A percentile compares a stretch with the other conserved stretches of the same genome.
phyloP scores from a whole-genome alignment of 345 rosid species.

The Brassica cretica region DNA sequence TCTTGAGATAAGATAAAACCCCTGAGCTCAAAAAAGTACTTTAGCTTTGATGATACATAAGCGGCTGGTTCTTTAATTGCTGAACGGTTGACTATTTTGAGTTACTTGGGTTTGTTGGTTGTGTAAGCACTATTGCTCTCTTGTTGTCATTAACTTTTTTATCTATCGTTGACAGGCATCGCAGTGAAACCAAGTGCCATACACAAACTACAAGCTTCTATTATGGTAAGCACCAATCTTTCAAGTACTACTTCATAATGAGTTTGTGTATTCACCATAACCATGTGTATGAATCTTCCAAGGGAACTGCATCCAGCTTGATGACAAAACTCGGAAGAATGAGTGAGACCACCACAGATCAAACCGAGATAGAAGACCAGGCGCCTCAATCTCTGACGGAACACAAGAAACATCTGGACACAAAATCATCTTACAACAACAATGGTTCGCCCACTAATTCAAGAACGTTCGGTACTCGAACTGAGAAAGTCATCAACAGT shows the following conservation, averaged over 20 bases:
- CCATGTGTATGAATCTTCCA: slow-evolving; percentile 13
- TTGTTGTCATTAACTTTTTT: not conserved
- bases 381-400: slow-evolving; percentile 44
- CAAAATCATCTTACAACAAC: slow-evolving; percentile 7
- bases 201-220: slow-evolving; percentile 62
- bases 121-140: not conserved
- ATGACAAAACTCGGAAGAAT: slow-evolving; percentile 64
- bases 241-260: not conserved
- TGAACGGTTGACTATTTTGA: not conserved
- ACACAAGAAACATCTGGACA: slow-evolving; percentile 42
- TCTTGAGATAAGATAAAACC: not conserved
- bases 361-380: slow-evolving; percentile 39
- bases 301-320: slow-evolving; percentile 62
- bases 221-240: slow-evolving; percentile 47
- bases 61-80: not conserved
- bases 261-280: slow-evolving; percentile 31
- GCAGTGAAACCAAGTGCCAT: slow-evolving; percentile 83
- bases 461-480: slow-evolving; percentile 55
- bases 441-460: slow-evolving; percentile 32
- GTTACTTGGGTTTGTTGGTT: slow-evolving; percentile 14
- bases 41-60: no score
- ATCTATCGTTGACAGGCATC: slow-evolving; percentile 54
- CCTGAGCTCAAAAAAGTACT: not conserved
- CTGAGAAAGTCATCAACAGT: slow-evolving; percentile 72
- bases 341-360: slow-evolving; percentile 39